Conservation (phyloP, 2,329 filamentous ascomycete species). For the Aureobasidium sp. region DNA sequence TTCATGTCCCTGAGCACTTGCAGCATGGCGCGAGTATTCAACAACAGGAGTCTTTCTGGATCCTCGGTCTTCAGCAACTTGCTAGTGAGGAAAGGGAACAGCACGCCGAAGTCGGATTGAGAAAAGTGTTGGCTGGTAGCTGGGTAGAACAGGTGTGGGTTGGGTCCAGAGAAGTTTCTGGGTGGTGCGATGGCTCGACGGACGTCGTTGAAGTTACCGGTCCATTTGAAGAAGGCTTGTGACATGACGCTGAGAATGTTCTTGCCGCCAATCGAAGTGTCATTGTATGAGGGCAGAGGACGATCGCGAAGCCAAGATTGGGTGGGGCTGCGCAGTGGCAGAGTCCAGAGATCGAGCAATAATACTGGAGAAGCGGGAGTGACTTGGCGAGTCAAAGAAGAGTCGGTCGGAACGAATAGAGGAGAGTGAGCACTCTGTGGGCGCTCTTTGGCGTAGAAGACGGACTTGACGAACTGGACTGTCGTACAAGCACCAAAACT, state of each 20-base stretch:
- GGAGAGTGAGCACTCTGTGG: slow-evolving; percentile 43
- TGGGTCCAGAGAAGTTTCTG: slow-evolving; percentile 20
- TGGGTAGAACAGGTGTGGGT: slow-evolving; percentile 68
- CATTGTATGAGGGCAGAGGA: slow-evolving; percentile 62
- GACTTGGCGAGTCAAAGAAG: slow-evolving; percentile 56
- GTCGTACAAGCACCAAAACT: slow-evolving; percentile 72
- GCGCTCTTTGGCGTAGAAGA: slow-evolving; percentile 54
- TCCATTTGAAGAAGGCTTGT: slow-evolving; percentile 73
- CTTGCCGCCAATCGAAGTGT: slow-evolving; percentile 44
- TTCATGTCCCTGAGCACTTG: slow-evolving; percentile 52
- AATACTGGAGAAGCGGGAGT: slow-evolving; percentile 59
- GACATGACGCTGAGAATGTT: slow-evolving; percentile 66
- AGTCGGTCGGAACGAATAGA: slow-evolving; percentile 53
- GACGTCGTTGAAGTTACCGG: slow-evolving; percentile 61
- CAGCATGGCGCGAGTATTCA: slow-evolving; percentile 78
- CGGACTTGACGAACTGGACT: slow-evolving; percentile 71
- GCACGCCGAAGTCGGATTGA: slow-evolving; percentile 74
- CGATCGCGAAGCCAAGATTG: slow-evolving; percentile 61
- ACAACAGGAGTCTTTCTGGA: slow-evolving; percentile 69
- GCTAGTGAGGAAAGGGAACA: slow-evolving; percentile 63
- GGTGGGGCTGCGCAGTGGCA: slow-evolving; percentile 59
- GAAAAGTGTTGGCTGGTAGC: slow-evolving; percentile 68
- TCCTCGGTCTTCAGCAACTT: slow-evolving; percentile 52
- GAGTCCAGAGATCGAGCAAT: slow-evolving; percentile 74
- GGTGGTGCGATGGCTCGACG: slow-evolving; percentile 52